Evolutionary conservation across 768 basidiomycete species (phyloP).

Genomic region (Amanita rimosa): DNA sequence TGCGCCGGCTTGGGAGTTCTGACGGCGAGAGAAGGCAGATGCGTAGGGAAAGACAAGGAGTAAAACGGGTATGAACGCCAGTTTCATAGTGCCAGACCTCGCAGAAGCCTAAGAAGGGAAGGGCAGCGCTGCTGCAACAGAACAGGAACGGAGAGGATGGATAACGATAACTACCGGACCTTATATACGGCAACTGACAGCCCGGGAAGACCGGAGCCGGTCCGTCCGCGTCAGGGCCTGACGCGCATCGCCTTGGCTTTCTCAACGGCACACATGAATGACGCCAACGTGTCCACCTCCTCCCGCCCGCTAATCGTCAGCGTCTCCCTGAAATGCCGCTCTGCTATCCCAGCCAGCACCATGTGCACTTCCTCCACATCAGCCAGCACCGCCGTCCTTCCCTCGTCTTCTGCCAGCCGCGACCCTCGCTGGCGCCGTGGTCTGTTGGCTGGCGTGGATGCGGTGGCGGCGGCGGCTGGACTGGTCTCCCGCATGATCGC

Average conservation of each 20-base stretch:
- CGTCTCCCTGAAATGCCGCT: conserved; percentile 61
- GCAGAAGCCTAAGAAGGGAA: conserved; percentile 29
- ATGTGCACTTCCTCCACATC: conserved; percentile 60
- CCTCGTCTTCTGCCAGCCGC: conserved; percentile 59
- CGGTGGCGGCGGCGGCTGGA: no score
- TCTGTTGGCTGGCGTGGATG: conserved; percentile 54
- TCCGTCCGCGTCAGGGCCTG: not conserved
- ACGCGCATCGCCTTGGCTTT: conserved; percentile 30
- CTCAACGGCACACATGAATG: conserved; percentile 71
- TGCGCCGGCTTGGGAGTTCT: conserved; percentile 8
- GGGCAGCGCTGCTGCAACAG: conserved; percentile 47
- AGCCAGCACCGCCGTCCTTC: conserved; percentile 51
- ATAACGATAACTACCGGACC: conserved; percentile 5
- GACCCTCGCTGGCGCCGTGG: conserved; percentile 66
- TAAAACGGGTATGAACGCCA: conserved; percentile 27
- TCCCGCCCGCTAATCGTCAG: conserved; percentile 38
- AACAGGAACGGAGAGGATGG: conserved; percentile 13
- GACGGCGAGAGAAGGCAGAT: conserved; percentile 11
- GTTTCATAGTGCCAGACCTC: conserved; percentile 43
- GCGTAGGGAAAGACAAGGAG: conserved; percentile 27
- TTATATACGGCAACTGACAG: not conserved
- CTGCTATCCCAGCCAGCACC: conserved; percentile 57
- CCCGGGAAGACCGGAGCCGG: not conserved
- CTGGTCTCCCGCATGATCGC: conserved; percentile 28
- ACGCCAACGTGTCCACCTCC: conserved; percentile 74